A percentile compares a stretch with the other conserved stretches of the same genome.
Evolutionary conservation across 345 rosid genomes (phyloP).

Genomic region (Punica granatum): DNA sequence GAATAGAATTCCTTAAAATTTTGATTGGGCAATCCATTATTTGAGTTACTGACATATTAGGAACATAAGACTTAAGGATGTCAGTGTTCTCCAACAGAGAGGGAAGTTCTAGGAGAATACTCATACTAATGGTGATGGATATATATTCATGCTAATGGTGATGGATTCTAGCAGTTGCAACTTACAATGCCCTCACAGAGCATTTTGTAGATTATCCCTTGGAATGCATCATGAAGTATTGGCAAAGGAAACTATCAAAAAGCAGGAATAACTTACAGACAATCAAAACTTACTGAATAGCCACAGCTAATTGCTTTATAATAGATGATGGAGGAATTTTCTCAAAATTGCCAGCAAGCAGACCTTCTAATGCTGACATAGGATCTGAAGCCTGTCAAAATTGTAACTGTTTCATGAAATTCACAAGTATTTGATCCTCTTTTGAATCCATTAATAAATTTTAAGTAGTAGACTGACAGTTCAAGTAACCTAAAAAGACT

Average conservation of each 20-base stretch:
- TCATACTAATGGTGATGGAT: too few relatives aligned
- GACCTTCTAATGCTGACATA: constrained; percentile 39
- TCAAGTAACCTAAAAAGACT: not conserved
- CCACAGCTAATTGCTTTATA: constrained; percentile 74
- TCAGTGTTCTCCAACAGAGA: not conserved
- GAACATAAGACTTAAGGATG: not conserved
- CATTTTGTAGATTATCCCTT: not conserved
- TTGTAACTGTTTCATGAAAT: constrained; percentile 1
- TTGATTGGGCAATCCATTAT: not conserved
- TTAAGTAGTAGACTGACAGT: not conserved
- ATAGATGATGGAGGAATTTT: constrained; percentile 61
- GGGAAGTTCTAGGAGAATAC: not conserved
- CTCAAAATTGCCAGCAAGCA: constrained; percentile 44
- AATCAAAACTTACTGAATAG: constrained; percentile 62
- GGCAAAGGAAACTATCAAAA: not conserved
- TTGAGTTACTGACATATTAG: not conserved
- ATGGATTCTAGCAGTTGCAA: not conserved
- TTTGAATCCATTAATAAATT: not conserved
- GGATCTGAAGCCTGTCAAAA: constrained; percentile 49
- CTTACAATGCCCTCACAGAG: not conserved
- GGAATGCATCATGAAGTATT: not conserved
- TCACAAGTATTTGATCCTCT: not conserved
- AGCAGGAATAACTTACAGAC: constrained; percentile 1
- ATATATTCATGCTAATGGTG: too few relatives aligned
- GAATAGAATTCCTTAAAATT: not conserved